Percentiles rank a stretch among this genome's conserved stretches.
Evolutionary conservation across 768 basidiomycete genomes (phyloP).

Genomic region (Suillus lakei): DNA sequence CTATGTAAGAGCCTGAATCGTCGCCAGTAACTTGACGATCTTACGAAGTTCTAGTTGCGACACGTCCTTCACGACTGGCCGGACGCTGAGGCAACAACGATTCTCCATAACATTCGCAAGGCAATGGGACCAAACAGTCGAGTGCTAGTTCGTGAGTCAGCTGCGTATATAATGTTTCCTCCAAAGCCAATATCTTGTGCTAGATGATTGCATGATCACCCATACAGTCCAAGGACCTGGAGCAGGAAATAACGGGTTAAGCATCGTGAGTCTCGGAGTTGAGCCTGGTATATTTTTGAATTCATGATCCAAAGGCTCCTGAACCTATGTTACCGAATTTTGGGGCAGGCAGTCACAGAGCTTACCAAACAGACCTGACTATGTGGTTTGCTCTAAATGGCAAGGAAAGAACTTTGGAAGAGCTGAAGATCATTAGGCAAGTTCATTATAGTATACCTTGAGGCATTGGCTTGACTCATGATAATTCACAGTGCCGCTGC

Average conservation of each 20-base stretch:
- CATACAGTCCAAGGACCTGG: conserved; percentile 15
- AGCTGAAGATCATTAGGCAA: conserved; percentile 22
- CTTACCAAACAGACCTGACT: conserved; percentile 49
- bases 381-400: conserved; percentile 49
- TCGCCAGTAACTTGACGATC: neutral
- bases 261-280: neutral
- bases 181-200: neutral
- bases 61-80: conserved; percentile 44
- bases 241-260: neutral
- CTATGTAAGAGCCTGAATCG: conserved; percentile 18
- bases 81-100: conserved; percentile 33
- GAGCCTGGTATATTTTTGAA: neutral
- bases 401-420: conserved; percentile 47
- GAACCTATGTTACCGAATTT: conserved; percentile 54
- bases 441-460: neutral
- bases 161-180: neutral
- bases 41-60: conserved; percentile 26
- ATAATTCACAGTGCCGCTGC: conserved; percentile 16
- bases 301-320: conserved; percentile 37
- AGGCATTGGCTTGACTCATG: neutral
- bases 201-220: conserved; percentile 27
- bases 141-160: conserved; percentile 38
- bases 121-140: conserved; percentile 35
- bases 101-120: conserved; percentile 32
- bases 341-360: conserved; percentile 44